These are phyloP conservation scores for Fomitiporia mediterranea DNA, from an alignment of 1,284 basidiomycete species.

Conservation along the genomic window DNA sequence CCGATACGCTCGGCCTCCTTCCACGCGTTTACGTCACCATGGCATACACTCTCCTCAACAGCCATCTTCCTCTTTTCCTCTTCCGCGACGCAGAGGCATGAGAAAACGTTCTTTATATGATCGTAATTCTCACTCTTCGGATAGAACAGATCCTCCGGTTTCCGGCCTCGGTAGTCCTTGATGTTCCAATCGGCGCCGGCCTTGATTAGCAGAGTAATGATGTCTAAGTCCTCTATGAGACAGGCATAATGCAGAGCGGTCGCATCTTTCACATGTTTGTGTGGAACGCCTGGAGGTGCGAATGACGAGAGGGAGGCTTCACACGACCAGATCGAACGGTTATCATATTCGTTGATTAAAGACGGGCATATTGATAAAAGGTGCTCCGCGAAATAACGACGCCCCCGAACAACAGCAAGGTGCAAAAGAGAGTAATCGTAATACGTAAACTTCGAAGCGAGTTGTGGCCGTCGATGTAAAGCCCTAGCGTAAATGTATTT, in stretches of 20 bases:
- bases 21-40: neutral
- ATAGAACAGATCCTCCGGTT: slow-evolving; percentile 5
- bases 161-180: slow-evolving; percentile 1
- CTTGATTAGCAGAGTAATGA: slow-evolving; percentile 3
- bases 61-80: slow-evolving; percentile 10
- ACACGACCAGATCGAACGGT: neutral
- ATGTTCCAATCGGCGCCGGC: slow-evolving; percentile 15
- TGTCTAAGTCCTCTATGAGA: slow-evolving; percentile 5
- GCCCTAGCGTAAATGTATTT: too few relatives aligned
- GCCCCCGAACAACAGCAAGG: slow-evolving; percentile 9
- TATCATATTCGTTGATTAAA: neutral
- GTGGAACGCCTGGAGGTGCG: slow-evolving; percentile 4
- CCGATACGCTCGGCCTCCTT: neutral
- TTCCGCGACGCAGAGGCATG: slow-evolving; percentile 6
- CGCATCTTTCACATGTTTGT: slow-evolving; percentile 3
- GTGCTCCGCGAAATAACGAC: neutral
- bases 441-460: neutral
- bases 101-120: slow-evolving; percentile 1
- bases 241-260: slow-evolving; percentile 16
- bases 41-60: neutral
- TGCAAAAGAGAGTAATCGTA: slow-evolving; percentile 9
- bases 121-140: neutral
- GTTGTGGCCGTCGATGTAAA: too few relatives aligned
- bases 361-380: neutral
- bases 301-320: neutral